phyloP scores from a whole-genome alignment of 1,284 basidiomycete species.

The Takashimella tepidaria region DNA sequence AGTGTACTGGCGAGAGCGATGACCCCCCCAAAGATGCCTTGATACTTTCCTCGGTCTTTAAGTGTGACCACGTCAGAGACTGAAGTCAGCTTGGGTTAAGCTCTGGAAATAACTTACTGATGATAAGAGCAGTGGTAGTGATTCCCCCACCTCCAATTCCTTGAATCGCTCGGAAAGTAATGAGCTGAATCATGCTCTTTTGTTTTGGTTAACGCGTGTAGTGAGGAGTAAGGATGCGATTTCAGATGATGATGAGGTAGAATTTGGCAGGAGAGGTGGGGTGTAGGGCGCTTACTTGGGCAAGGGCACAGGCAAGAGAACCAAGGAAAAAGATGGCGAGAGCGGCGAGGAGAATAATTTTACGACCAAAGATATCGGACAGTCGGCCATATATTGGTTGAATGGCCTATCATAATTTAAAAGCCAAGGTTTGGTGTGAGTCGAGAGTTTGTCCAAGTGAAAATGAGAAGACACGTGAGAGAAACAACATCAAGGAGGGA shows the following conservation, averaged over 20 bases:
- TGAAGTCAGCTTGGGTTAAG: conserved; percentile 1
- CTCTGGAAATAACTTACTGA: conserved; percentile 8
- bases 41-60: conserved; percentile 45
- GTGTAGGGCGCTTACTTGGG: conserved; percentile 21
- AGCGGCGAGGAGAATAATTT: conserved; percentile 49
- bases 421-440: too few relatives aligned
- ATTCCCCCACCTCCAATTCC: conserved; percentile 33
- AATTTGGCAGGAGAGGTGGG: conserved; percentile 17
- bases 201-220: conserved; percentile 53
- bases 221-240: not conserved
- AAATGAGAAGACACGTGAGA: not conserved
- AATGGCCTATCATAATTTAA: too few relatives aligned
- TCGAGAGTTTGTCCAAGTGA: not conserved
- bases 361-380: conserved; percentile 69
- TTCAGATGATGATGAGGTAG: not conserved
- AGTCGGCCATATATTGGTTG: conserved; percentile 61
- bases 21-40: conserved; percentile 38
- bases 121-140: conserved; percentile 26
- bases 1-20: conserved; percentile 36
- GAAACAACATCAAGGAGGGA: not conserved
- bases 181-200: conserved; percentile 60
- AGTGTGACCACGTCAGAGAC: conserved; percentile 35
- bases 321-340: conserved; percentile 59
- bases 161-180: conserved; percentile 55
- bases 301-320: conserved; percentile 51